A percentile compares a stretch with the other conserved stretches of the same genome.
phyloP scores from a whole-genome alignment of 2,329 filamentous ascomycete genomes.

The Parafenestella ontariensis region DNA sequence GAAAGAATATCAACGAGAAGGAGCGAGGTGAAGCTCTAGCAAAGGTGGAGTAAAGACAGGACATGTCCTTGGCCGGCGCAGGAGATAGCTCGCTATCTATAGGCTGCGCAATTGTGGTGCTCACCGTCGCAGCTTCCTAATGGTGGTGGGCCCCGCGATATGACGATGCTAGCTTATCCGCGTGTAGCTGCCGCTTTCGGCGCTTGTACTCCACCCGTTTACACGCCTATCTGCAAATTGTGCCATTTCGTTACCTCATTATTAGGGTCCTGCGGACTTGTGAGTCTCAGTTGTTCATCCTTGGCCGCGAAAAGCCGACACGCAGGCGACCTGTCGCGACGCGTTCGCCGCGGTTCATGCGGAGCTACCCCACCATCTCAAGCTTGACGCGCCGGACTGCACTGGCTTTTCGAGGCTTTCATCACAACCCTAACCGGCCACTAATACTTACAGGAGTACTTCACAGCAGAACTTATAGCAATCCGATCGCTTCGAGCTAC shows the following conservation, averaged over 20 bases:
- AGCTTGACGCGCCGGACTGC: neutral
- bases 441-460: neutral
- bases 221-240: constrained; percentile 16
- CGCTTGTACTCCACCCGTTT: constrained; percentile 14
- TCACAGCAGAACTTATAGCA: neutral
- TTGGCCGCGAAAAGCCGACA: neutral
- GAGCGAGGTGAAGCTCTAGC: constrained; percentile 20
- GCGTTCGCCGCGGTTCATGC: constrained; percentile 5
- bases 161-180: constrained; percentile 26
- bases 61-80: constrained; percentile 28
- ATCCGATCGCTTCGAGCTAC: neutral
- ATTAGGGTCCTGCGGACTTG: neutral
- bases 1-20: constrained; percentile 1
- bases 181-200: constrained; percentile 34
- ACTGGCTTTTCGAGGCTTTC: neutral
- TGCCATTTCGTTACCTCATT: neutral
- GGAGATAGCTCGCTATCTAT: constrained; percentile 32
- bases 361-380: constrained; percentile 20
- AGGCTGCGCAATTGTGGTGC: constrained; percentile 4
- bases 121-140: constrained; percentile 10
- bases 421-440: neutral
- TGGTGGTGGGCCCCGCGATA: constrained; percentile 32
- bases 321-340: constrained; percentile 4
- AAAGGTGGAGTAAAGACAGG: constrained; percentile 26
- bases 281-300: neutral